Evolutionary conservation across 1,139 yeast genomes (phyloP).

Genomic region (Lizanozyma gosingica): DNA sequence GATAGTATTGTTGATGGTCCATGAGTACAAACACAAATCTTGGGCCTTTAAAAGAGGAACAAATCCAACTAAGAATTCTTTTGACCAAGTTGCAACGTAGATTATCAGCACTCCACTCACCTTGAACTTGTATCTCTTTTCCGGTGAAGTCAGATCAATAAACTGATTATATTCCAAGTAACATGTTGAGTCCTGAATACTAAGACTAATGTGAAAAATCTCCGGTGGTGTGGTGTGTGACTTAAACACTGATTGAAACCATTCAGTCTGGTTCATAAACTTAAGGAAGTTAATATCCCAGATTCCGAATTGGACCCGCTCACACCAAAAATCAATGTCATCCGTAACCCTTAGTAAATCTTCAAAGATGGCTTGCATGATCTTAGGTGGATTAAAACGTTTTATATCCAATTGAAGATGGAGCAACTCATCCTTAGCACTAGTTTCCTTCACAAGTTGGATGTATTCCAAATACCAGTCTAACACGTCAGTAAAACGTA

Average conservation of each 20-base stretch:
- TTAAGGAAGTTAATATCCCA: conserved; percentile 35
- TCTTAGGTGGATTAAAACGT: conserved; percentile 26
- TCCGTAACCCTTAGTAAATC: conserved; percentile 22
- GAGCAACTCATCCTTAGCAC: conserved; percentile 3
- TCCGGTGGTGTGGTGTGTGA: conserved; percentile 20
- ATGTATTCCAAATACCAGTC: conserved; percentile 23
- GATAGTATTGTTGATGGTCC: conserved; percentile 31
- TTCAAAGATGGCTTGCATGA: conserved; percentile 19
- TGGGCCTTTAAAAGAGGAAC: conserved; percentile 29
- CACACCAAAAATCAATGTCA: conserved; percentile 33
- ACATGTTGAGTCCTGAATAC: conserved; percentile 27
- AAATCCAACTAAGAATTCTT: conserved; percentile 25
- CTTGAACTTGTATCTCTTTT: conserved; percentile 16
- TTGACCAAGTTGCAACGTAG: conserved; percentile 33
- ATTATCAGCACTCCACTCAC: conserved; percentile 32
- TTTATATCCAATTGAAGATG: conserved; percentile 25
- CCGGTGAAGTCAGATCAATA: conserved; percentile 16
- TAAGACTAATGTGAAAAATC: conserved; percentile 26
- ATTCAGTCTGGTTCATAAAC: conserved; percentile 31
- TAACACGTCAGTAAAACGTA: conserved; percentile 25
- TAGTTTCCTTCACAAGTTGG: conserved; percentile 11
- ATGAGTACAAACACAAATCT: conserved; percentile 26
- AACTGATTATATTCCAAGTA: conserved; percentile 30
- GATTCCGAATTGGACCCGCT: conserved; percentile 30
- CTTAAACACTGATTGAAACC: conserved; percentile 20